Evolutionary conservation across 2,329 filamentous ascomycete species (phyloP), one percentile per base, ranked within the genome.

Genomic region (Hymenoscyphus occultus): DNA sequence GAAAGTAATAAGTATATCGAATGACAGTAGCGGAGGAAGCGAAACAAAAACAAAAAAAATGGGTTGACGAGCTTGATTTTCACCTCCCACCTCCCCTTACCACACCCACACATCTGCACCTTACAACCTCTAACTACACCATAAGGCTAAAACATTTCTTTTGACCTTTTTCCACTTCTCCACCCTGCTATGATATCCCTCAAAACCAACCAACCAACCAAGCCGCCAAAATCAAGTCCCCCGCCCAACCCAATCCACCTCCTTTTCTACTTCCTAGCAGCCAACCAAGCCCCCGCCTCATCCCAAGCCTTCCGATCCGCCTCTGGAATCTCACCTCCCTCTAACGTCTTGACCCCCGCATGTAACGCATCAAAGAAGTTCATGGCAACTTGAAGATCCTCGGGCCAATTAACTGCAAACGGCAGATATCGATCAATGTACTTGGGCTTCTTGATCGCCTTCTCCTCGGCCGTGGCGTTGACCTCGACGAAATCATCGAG

Each of bases 401-500:
- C 85, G n/a, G 76, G 76, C 67, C 88, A 82, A 57, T 85, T 77
- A 48, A 83, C 81, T 12, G 86, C 84, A 70, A 80, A 84, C 1
- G 87, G 86, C n/a, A 89, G 81, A 64, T 68, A 74, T 76, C 80
- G 60, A 73, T 74, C 28, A 35, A 67, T 81, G 72, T 88, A 88
- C 6, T 78, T 76, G n/a, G 77, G 68, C 65, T 83, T 80, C 64
- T 82, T 82, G 3, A 72, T 69, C 28, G 78, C 75, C 59, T 81
- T 80, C 62, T 78, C 74, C 62, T 84, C 81, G 2, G 77, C 77
- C 10, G 84, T 81, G 67, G 90, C 84, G 9, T 80, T 78, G 22
- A 83, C 82, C 60, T 86, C 79, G 16, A 82, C 83, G 59, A 93
- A 80, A 65, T 93, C 90, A 70, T 92, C 90, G 28, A 92, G 83